Evolutionary conservation across 2,329 filamentous ascomycete genomes (phyloP).

Genomic region (Chrysoporthe austroafricana): DNA sequence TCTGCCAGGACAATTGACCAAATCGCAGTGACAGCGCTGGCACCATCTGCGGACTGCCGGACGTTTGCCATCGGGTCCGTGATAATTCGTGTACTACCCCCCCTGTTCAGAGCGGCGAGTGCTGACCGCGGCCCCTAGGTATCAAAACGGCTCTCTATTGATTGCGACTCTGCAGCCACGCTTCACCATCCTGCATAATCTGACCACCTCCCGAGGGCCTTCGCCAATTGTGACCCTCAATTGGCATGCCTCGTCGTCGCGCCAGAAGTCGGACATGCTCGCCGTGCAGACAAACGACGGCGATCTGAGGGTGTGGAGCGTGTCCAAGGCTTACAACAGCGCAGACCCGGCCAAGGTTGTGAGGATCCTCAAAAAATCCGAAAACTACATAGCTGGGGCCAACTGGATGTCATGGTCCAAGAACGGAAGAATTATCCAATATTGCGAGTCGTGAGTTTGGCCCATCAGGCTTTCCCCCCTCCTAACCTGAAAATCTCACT

Average conservation of each 20-base stretch:
- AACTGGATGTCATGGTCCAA: conserved; percentile 99
- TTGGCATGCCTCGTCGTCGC: conserved; percentile 96
- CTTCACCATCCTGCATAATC: conserved; percentile 91
- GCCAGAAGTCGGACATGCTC: conserved; percentile 97
- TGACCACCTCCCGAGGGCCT: conserved; percentile 81
- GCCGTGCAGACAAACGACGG: conserved; percentile 91
- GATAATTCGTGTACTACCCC: conserved; percentile 9
- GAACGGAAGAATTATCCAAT: conserved; percentile 94
- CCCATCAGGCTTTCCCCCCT: neutral
- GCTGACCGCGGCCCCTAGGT: conserved; percentile 56
- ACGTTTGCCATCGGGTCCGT: conserved; percentile 93
- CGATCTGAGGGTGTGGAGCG: conserved; percentile 94
- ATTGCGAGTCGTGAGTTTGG: conserved; percentile 77
- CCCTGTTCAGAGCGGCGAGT: conserved; percentile 8
- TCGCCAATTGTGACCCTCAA: conserved; percentile 85
- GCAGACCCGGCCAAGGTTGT: conserved; percentile 86
- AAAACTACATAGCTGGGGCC: conserved; percentile 72
- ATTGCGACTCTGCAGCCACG: conserved; percentile 87
- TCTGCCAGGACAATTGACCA: conserved; percentile 88
- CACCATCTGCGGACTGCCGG: conserved; percentile 84
- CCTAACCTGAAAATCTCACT: neutral
- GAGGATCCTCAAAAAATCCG: conserved; percentile 78
- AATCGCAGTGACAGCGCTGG: conserved; percentile 91
- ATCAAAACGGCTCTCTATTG: conserved; percentile 91
- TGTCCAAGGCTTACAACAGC: conserved; percentile 76